Evolutionary conservation across 257 asterid species (phyloP).

Genomic region (Salvia miltiorrhiza): DNA sequence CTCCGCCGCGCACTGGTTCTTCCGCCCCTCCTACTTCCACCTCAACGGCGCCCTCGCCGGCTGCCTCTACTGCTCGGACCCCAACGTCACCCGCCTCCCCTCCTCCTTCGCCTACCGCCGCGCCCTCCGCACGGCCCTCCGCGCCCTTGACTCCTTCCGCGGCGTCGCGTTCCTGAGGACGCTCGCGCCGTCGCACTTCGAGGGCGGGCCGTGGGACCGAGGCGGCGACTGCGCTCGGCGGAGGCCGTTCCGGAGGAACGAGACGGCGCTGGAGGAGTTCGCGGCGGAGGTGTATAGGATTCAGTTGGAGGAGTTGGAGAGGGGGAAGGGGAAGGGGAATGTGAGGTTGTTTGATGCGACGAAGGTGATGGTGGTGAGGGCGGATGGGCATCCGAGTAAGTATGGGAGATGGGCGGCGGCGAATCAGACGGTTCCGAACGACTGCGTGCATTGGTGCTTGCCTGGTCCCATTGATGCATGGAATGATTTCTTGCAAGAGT

Average conservation of each 20-base stretch:
- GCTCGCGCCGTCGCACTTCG: constrained; percentile 45
- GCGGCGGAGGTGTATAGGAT: constrained; percentile 31
- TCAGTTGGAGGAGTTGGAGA: constrained; percentile 47
- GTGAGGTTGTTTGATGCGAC: constrained; percentile 54
- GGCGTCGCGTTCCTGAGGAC: constrained; percentile 43
- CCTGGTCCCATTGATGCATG: constrained; percentile 60
- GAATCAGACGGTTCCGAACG: constrained; percentile 38
- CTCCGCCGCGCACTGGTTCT: constrained; percentile 66
- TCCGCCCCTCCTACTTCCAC: constrained; percentile 52
- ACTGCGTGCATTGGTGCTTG: constrained; percentile 46
- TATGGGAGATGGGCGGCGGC: constrained; percentile 44
- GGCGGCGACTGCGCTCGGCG: constrained; percentile 57
- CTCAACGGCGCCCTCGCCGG: constrained; percentile 40
- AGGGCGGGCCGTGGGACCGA: constrained; percentile 51
- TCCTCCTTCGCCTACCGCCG: constrained; percentile 36
- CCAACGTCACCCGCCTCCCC: constrained; percentile 36
- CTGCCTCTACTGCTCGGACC: constrained; percentile 52
- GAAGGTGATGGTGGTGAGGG: constrained; percentile 39
- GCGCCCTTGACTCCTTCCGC: constrained; percentile 23
- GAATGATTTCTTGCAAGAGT: constrained; percentile 45
- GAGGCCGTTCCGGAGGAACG: constrained; percentile 43
- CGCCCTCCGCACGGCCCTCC: constrained; percentile 44
- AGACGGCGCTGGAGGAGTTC: constrained; percentile 26
- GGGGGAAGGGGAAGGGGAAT: constrained; percentile 28
- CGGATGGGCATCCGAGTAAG: constrained; percentile 62